Evolutionary conservation across 2,329 filamentous ascomycete species (phyloP), one percentile per base, ranked within the genome.

Genomic region (Neophaeococcomyces mojaviensis): DNA sequence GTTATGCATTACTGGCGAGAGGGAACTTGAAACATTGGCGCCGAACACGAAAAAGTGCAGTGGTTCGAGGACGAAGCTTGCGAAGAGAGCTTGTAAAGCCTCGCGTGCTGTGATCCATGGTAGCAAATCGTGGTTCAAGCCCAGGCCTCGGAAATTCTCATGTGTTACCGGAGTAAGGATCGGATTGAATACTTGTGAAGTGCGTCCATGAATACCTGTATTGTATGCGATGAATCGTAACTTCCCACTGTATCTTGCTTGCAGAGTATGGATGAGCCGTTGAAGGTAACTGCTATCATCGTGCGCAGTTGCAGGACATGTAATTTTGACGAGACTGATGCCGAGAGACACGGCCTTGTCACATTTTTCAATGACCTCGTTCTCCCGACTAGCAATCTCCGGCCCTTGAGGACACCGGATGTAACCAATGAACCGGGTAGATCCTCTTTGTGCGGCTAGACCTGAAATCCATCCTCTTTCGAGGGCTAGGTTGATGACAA

Each of bases 1-100:
- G 47, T 68, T 69, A 49, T 69, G 64, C 66, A 69, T 69, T 13
- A 57, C 62, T 0, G 67, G 67, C 1, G 67, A 69, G 19, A 69
- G 48, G 56, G 65, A 68, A 50, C 65, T 66, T 8, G 64, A 59
- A 3, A 69, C 65, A 24, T 62, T 67, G 9, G 61, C 64, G 12
- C 67, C 67, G 12, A 68, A 58, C 4, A 69, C 65, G 49, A 62
- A 68, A 45, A 69, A 69, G 20, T 67, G 58, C 6, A 69, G 55
- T 1, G 65, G 62, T 32, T 69, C 67, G 16, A 69, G 59, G 26
- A 66, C 58, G 30, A 66, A 69, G 44, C 62, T 66, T 32, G 67
- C 60, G 38, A 66, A 67, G 6, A 69, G 58, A 1, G 64, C 66
- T 41, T 57, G 55, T 2, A 68, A 56, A 5, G 63, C 63, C 39